Percentiles rank a stretch among this genome's conserved stretches.
Evolutionary conservation across 768 basidiomycete genomes (phyloP).

Genomic region (Cystobasidium tubakii): DNA sequence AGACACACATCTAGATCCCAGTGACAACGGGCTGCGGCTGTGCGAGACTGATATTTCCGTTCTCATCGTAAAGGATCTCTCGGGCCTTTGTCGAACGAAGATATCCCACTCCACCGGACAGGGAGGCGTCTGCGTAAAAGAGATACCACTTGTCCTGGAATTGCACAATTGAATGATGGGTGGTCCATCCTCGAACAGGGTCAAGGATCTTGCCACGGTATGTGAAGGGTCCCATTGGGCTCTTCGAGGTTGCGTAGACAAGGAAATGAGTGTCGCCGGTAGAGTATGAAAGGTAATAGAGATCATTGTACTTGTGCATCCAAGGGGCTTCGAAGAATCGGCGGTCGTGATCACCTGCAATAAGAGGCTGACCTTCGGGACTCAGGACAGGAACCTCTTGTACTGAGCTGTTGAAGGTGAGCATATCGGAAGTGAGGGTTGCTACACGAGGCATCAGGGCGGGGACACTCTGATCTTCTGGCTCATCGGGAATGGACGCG

Average conservation of each 20-base stretch:
- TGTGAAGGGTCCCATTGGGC: background rate
- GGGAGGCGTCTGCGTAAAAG: slow-evolving; percentile 1
- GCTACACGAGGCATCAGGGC: background rate
- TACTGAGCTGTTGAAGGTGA: background rate
- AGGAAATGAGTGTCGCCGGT: slow-evolving; percentile 17
- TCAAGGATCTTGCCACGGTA: slow-evolving; percentile 16
- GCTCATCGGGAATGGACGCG: background rate
- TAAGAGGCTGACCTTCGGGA: background rate
- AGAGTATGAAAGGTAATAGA: background rate
- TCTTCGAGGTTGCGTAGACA: background rate
- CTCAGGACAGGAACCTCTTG: background rate
- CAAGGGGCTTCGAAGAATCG: slow-evolving; percentile 28
- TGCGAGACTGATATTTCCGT: slow-evolving; percentile 10
- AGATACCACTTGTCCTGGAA: slow-evolving; percentile 18
- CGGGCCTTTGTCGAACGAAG: background rate
- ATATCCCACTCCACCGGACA: background rate
- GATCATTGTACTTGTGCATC: slow-evolving; percentile 17
- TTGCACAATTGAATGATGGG: slow-evolving; percentile 6
- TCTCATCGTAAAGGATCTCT: slow-evolving; percentile 9
- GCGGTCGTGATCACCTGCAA: slow-evolving; percentile 8
- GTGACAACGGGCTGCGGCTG: background rate
- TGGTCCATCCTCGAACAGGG: slow-evolving; percentile 13
- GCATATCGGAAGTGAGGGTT: slow-evolving; percentile 15
- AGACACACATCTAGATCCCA: no score
- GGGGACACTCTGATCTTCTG: background rate